Evolutionary conservation across 2,329 filamentous ascomycete genomes (phyloP), one percentile per base, ranked within the genome.

Genomic region (Cyphellophora europaea): DNA sequence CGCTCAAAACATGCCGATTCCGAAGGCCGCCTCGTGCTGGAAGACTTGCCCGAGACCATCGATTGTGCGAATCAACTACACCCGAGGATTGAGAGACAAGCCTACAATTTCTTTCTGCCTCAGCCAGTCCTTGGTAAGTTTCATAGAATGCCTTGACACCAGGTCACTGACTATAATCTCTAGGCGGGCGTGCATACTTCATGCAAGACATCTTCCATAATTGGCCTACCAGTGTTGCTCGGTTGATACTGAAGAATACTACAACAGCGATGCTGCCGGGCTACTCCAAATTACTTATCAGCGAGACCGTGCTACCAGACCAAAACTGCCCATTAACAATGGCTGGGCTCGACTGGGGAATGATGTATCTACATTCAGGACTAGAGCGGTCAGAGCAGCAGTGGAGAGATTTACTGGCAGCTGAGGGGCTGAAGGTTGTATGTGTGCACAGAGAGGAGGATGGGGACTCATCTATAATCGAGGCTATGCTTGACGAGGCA

Each of bases 161-260:
- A n/a, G n/a, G n/a, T n/a, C n/a, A n/a, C n/a, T n/a, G n/a, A n/a
- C n/a, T n/a, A n/a, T n/a, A n/a, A n/a, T n/a, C n/a, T n/a, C n/a
- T n/a, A 25, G 21, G 21, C 8, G 21, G 8, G n/a, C 8, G 21
- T 8, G 21, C 21, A 25, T 25, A 25, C 21, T 25, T 25, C 21
- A 25, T 25, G 21, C 21, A 25, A 25, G 21, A 25, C 21, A 25
- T 25, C 21, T 25, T 25, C 21, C 21, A 25, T n/a, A 25, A 25
- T 25, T 25, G 21, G 21, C 21, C 21, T 8, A 25, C 21, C 8
- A 25, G 21, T n/a, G 21, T 25, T n/a, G 21, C 21, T 25, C 21
- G n/a, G n/a, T 8, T 25, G 21, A 25, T 25, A 8, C n/a, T 25
- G 21, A 8, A 25, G 21, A 25, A 25, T n/a, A 25, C 21, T n/a